Evolutionary conservation across 2,329 filamentous ascomycete genomes (phyloP), one percentile per base, ranked within the genome.

Genomic region (Bimuria novae-zelandiae): DNA sequence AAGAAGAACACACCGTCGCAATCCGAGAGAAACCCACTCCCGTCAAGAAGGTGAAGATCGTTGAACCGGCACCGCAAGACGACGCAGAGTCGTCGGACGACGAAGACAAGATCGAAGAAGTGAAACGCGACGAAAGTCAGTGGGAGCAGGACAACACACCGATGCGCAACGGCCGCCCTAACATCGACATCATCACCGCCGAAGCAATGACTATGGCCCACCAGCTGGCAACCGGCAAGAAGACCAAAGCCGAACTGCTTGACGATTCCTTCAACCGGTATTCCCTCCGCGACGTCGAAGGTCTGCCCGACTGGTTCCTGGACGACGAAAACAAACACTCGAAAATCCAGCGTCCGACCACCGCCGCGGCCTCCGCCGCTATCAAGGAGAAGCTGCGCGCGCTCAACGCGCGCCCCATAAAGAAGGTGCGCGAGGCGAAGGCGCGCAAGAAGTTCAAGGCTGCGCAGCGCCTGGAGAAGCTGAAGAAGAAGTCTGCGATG

Each of bases 131-230:
- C 37, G 80, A 85, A 35, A 77, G 79, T 4, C 79, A 84, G 53
- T 91, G 88, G 88, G 87, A 90, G 62, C 80, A 85, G 41, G 80
- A 85, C 55, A 82, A 86, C 47, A 84, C 84, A 55, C 81, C 82
- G 47, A 81, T 79, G 57, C 80, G 84, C 50, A 84, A 89, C 63
- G 87, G 87, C 52, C 84, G 81, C 49, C 71, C 75, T 82, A 92
- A 97, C 70, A 96, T 99, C 75, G 92, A 97, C 72, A 97, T 99
- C 67, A 96, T 97, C 69, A 99, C 94, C n/a, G 94, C 92, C 4
- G 94, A 99, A 79, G 94, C 95, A 59, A 99, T 99, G 94, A 95
- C 93, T 0, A 82, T 99, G 14, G 95, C 94, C 0, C 94, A 97
- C 61, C 85, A 91, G 69, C 87, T 99, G 54, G 94, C 92, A 3